Evolutionary conservation across 345 rosid species (phyloP), one percentile per base, ranked within the genome.

Genomic region (Barbarea vulgaris): DNA sequence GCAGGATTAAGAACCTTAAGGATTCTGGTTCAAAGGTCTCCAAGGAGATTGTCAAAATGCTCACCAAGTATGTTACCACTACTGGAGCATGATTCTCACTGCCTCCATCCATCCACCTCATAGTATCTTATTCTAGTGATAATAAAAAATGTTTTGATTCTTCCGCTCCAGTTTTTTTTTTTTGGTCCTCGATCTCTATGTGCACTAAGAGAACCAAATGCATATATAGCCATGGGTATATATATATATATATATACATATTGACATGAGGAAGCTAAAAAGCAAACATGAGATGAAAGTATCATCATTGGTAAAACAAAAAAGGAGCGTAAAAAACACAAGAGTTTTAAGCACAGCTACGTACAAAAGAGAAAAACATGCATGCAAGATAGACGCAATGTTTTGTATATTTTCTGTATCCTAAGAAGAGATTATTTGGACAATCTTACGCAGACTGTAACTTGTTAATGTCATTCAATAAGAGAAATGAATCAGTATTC

Each of bases 41-140:
- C 2, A 79, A 75, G 53, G 82, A 79, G 31, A 57, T 79, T 47
- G 79, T 79, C 4, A 64, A 75, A 57, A 79, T 79, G 82, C 82
- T 79, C 46, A 64, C 17, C 19, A 62, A 75, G 72, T 73, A 79
- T 68, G 81, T 73, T 25, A 79, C 81, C 41, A 73, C 81, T 22
- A 77, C 77, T 39, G 77, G 57, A 57, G 67, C 72, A 70, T 77
- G 28, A 76, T 54, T 31, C 33, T 62, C 65, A 52, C 18, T 44
- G 28, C 41, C 85, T 83, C 6, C 86, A 84, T 68, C 21, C 6
- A 3, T 2, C 1, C 7, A 6, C 0, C 1, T 37, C 25, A 14
- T 30, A 63, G n/a, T 55, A 44, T 11, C 25, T 64, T 73, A 21
- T 30, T 64, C 36, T 69, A 19, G 2, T 41, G 31, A 33, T 31